Evolutionary conservation across 345 rosid species (phyloP), one percentile per base, ranked within the genome.

Genomic region (Populus pruinosa): DNA sequence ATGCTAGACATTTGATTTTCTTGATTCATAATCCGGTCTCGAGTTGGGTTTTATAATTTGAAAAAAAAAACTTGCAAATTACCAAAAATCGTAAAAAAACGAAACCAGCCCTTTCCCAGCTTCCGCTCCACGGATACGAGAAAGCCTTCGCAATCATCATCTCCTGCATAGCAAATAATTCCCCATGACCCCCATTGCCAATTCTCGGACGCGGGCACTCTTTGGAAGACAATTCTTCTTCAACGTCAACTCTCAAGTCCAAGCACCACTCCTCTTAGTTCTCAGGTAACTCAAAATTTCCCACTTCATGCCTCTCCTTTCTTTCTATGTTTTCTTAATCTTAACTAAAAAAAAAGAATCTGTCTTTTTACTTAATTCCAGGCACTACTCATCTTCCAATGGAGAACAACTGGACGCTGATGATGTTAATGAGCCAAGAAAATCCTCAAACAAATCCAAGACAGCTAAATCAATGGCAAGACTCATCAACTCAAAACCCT

Each of bases 401-500:
- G 27, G 8, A 12, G 69, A 25, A 62, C 41, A 27, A 31, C 44
- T 16, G 23, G 47, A 74, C 13, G 36, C 61, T 43, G 64, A 49
- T 23, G 59, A 76, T n/a, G 67, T 43, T 38, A 72, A 66, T 10
- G 44, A 68, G 71, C 49, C 38, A n/a, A 67, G 66, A 43, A 73
- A 75, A 75, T 21, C 81, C 11, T 74, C 86, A 3, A 79, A 76
- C 21, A 89, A 90, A 77, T 77, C 90, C 76, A 89, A 86, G 71
- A 80, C 38, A 43, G 89, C 90, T 62, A 84, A 80, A 78, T 70
- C 85, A 59, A 77, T 94, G 87, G 94, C 94, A 10, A 77, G 78
- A 76, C 79, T 89, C 55, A 83, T 91, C 16, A 89, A 88, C 81
- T 80, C 85, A n/a, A 80, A 41, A 5, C 70, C 81, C 27, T 90